Conservation (phyloP, 495 filamentous ascomycete genomes). For the Penicillium egyptiacum region DNA sequence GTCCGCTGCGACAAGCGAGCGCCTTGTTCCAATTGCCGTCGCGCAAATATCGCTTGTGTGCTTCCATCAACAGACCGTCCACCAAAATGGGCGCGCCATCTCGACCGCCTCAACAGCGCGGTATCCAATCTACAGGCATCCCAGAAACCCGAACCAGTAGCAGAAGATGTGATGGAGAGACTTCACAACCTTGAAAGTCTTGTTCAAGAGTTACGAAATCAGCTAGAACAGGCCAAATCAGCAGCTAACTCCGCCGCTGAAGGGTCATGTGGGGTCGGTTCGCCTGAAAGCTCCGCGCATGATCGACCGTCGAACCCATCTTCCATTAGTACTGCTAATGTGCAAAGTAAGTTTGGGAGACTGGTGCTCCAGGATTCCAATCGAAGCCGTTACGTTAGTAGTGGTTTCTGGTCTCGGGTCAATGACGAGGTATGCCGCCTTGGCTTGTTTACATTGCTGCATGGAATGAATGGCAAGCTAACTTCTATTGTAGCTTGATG, state of each 20-base stretch:
- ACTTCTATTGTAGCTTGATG: conserved; percentile 36
- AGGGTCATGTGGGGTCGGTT: conserved; percentile 16
- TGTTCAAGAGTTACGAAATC: conserved; percentile 54
- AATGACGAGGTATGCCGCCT: conserved; percentile 49
- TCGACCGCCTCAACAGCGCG: conserved; percentile 24
- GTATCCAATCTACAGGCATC: conserved; percentile 6
- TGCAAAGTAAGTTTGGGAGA: conserved; percentile 42
- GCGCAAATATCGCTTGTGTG: conserved; percentile 58
- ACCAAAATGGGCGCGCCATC: conserved; percentile 54
- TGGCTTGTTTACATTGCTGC: neutral
- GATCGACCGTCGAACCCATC: conserved; percentile 9
- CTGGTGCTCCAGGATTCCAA: conserved; percentile 42
- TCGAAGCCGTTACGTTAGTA: conserved; percentile 50
- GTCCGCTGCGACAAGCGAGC: conserved; percentile 68
- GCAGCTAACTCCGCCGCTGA: conserved; percentile 19
- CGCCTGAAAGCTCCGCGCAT: conserved; percentile 18
- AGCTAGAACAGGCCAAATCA: conserved; percentile 47
- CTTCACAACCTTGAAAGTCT: conserved; percentile 54
- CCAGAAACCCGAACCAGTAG: conserved; percentile 23
- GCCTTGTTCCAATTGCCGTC: conserved; percentile 66
- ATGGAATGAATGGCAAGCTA: neutral
- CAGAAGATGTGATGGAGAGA: conserved; percentile 51
- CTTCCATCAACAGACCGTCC: conserved; percentile 47
- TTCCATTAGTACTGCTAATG: conserved; percentile 9
- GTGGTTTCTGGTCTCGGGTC: conserved; percentile 54